A percentile compares a stretch with the other conserved stretches of the same genome.
Evolutionary conservation across 306 rosid species (phyloP).

Genomic region (Purshia tridentata): DNA sequence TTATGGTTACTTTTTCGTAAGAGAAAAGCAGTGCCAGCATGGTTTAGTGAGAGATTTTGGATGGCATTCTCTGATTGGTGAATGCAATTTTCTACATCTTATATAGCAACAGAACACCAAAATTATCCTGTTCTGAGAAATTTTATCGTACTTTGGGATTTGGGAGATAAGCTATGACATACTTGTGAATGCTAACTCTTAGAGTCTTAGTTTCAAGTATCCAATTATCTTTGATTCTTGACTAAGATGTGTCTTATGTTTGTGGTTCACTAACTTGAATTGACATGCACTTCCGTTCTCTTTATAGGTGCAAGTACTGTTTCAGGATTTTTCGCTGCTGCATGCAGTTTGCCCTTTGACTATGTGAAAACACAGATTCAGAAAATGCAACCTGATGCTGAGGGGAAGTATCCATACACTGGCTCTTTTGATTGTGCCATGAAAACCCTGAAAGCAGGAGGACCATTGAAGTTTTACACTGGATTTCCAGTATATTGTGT

Average conservation of each 20-base stretch:
- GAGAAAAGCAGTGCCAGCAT: too few species aligned
- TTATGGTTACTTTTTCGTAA: too few species aligned
- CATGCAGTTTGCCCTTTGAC: constrained; percentile 96
- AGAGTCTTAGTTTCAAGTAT: not conserved
- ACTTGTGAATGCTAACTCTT: not conserved
- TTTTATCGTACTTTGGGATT: not conserved
- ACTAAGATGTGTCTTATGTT: constrained; percentile 5
- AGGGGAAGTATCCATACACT: constrained; percentile 83
- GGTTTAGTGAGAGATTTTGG: too few species aligned
- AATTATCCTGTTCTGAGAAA: not conserved
- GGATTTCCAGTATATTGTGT: constrained; percentile 95
- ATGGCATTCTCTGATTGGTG: not conserved
- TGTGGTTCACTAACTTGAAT: not conserved
- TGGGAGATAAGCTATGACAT: not conserved
- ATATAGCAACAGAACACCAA: not conserved
- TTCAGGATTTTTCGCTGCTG: constrained; percentile 92
- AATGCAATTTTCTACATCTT: not conserved
- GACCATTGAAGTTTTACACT: constrained; percentile 80
- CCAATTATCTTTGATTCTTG: not conserved
- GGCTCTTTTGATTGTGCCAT: constrained; percentile 81
- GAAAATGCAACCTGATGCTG: constrained; percentile 97
- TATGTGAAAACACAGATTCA: constrained; percentile 96
- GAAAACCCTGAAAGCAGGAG: constrained; percentile 81
- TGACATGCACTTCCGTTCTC: constrained; percentile 13
- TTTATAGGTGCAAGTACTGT: constrained; percentile 77